A percentile compares a stretch with the other conserved stretches of the same genome.
phyloP scores from a whole-genome alignment of 2,329 filamentous ascomycete genomes.

The Talaromyces funiculosus region DNA sequence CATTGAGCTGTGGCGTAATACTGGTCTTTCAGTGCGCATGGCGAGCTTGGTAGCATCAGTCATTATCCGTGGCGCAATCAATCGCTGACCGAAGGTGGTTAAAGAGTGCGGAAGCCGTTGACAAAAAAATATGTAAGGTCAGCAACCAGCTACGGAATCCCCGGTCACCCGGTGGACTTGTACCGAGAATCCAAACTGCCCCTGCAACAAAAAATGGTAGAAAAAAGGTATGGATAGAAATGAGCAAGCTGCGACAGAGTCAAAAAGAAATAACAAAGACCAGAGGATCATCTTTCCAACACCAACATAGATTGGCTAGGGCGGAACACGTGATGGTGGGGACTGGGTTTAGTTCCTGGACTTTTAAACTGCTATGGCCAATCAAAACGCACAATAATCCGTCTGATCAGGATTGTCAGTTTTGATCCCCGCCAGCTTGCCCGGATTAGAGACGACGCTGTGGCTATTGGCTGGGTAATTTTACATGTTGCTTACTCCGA shows the following conservation, averaged over 20 bases:
- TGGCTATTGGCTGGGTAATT: background rate
- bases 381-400: background rate
- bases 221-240: background rate
- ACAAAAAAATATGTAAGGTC: background rate
- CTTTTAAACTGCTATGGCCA: slow-evolving; percentile 13
- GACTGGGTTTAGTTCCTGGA: slow-evolving; percentile 10
- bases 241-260: background rate
- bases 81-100: background rate
- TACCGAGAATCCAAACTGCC: background rate
- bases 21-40: slow-evolving; percentile 34
- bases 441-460: background rate
- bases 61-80: slow-evolving; percentile 3
- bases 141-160: background rate
- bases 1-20: slow-evolving; percentile 38
- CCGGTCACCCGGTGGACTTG: background rate
- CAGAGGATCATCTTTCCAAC: background rate
- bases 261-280: background rate
- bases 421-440: background rate
- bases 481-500: background rate
- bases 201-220: background rate
- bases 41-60: slow-evolving; percentile 29
- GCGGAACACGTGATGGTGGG: slow-evolving; percentile 8
- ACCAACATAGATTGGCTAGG: background rate
- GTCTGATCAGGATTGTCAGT: background rate
- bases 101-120: background rate